Evolutionary conservation across 106 monocot species (phyloP).

Genomic region (Chionographis japonica): DNA sequence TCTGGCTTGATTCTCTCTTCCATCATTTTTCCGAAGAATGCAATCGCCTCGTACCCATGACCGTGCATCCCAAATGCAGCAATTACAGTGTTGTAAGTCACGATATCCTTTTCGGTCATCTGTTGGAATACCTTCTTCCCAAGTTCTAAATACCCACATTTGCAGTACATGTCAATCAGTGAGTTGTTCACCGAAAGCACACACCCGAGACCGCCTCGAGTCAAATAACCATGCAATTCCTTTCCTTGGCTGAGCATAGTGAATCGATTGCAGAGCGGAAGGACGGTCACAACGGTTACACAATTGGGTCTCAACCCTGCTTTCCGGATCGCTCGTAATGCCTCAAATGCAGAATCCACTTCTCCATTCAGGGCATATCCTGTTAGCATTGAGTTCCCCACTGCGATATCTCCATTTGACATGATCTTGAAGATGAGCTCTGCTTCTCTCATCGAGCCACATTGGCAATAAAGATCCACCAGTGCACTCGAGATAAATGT

Average conservation of each 20-base stretch:
- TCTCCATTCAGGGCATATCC: slow-evolving; percentile 38
- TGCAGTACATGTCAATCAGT: slow-evolving; percentile 63
- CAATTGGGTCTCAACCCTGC: slow-evolving; percentile 22
- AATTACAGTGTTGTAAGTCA: slow-evolving; percentile 59
- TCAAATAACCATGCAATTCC: slow-evolving; percentile 43
- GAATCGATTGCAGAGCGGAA: slow-evolving; percentile 42
- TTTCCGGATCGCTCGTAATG: slow-evolving; percentile 17
- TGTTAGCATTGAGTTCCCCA: slow-evolving; percentile 53
- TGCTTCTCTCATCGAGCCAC: slow-evolving; percentile 27
- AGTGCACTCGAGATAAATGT: slow-evolving; percentile 42
- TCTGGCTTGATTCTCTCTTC: slow-evolving; percentile 30
- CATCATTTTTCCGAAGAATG: slow-evolving; percentile 38
- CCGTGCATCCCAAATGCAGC: slow-evolving; percentile 52
- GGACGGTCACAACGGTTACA: slow-evolving; percentile 43
- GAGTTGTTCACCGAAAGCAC: slow-evolving; percentile 40
- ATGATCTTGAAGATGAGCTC: slow-evolving; percentile 17
- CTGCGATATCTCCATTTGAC: slow-evolving; percentile 31
- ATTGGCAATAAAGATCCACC: slow-evolving; percentile 47
- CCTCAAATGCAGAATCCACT: slow-evolving; percentile 21
- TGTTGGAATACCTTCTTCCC: slow-evolving; percentile 28
- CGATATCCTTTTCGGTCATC: slow-evolving; percentile 30
- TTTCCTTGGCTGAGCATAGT: slow-evolving; percentile 52
- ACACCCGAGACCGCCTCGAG: slow-evolving; percentile 12
- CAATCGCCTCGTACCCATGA: slow-evolving; percentile 23
- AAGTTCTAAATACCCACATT: slow-evolving; percentile 35